phyloP scores from a whole-genome alignment of 2,329 filamentous ascomycete genomes.

The Fusarium circinatum region DNA sequence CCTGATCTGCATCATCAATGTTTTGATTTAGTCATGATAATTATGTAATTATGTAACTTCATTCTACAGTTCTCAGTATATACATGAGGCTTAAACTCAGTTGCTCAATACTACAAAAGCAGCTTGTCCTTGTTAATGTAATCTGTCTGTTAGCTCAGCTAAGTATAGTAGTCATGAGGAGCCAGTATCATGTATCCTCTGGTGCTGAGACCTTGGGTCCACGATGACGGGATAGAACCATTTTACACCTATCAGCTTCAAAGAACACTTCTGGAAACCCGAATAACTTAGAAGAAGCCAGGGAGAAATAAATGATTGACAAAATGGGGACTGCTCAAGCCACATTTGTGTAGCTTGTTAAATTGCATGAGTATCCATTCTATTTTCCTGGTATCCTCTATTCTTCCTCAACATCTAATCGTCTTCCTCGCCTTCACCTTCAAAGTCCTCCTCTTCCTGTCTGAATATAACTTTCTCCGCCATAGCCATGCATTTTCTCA shows the following conservation, averaged over 20 bases:
- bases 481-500: slow-evolving; percentile 79
- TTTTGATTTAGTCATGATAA: not conserved
- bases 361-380: not conserved
- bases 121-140: not conserved
- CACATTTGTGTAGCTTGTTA: not conserved
- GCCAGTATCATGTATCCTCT: not conserved
- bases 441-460: slow-evolving; percentile 72
- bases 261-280: not conserved
- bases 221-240: not conserved
- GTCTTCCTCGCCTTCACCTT: slow-evolving; percentile 58
- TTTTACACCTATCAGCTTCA: not conserved
- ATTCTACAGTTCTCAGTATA: not conserved
- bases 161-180: not conserved
- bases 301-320: not conserved
- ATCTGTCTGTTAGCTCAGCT: not conserved
- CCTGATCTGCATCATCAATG: slow-evolving; percentile 9
- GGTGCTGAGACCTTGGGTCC: not conserved
- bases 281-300: not conserved
- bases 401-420: not conserved
- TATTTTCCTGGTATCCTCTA: not conserved
- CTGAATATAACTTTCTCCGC: slow-evolving; percentile 89
- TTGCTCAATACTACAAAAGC: not conserved
- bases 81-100: not conserved
- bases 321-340: not conserved
- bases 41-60: not conserved